Evolutionary conservation across 2,329 filamentous ascomycete genomes (phyloP).

Genomic region (Fusarium papillatum): DNA sequence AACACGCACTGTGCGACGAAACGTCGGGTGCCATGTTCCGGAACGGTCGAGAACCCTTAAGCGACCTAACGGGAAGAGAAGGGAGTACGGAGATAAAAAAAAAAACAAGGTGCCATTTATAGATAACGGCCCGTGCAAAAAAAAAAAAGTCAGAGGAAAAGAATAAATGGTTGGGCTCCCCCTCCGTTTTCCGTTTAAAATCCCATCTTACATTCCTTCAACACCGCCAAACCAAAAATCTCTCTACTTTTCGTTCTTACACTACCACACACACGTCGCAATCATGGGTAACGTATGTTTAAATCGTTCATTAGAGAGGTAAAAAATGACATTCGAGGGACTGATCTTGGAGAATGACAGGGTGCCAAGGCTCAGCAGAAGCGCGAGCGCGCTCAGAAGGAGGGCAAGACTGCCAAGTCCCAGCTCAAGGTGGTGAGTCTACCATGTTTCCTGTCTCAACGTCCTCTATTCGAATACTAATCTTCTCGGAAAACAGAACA

Average conservation of each 20-base stretch:
- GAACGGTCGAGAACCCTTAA: conserved; percentile 38
- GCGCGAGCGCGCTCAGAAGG: conserved; percentile 79
- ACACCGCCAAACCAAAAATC: conserved; percentile 31
- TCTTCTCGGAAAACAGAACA: conserved; percentile 66
- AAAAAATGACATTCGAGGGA: background rate
- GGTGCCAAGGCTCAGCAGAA: conserved; percentile 79
- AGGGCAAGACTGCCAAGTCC: conserved; percentile 70
- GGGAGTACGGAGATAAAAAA: conserved; percentile 12
- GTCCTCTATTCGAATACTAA: conserved; percentile 27
- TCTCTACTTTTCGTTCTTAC: conserved; percentile 6
- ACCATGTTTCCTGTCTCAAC: background rate
- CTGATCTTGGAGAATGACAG: conserved; percentile 50
- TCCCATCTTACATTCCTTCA: conserved; percentile 14
- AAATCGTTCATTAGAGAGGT: background rate
- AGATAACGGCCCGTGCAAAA: conserved; percentile 32
- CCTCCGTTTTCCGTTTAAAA: conserved; percentile 36
- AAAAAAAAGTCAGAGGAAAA: conserved; percentile 1
- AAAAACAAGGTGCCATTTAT: conserved; percentile 7
- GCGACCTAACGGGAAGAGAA: conserved; percentile 7
- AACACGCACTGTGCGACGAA: background rate
- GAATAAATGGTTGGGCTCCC: conserved; percentile 17
- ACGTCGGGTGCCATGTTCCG: conserved; percentile 8
- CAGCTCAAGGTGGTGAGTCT: conserved; percentile 75
- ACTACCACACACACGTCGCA: conserved; percentile 30
- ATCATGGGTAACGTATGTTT: conserved; percentile 54